Evolutionary conservation across 2,329 filamentous ascomycete genomes (phyloP).

Genomic region (Colletotrichum sp.): DNA sequence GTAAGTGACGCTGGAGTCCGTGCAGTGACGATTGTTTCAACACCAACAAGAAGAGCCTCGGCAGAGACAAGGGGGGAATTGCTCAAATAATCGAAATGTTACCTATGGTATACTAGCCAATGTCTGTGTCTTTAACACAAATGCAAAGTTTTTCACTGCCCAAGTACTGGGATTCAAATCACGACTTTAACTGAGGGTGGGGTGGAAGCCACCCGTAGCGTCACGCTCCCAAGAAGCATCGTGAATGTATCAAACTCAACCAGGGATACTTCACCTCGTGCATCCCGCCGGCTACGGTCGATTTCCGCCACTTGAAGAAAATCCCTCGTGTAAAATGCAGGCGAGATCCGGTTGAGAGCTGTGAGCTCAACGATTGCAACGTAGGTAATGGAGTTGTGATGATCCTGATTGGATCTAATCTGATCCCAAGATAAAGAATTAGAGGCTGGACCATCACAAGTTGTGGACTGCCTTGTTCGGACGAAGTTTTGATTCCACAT

Average conservation of each 20-base stretch:
- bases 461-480: not conserved
- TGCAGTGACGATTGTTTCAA: not conserved
- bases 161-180: not conserved
- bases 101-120: not conserved
- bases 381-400: not conserved
- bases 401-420: not conserved
- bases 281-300: not conserved
- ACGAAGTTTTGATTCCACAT: not conserved
- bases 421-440: not conserved
- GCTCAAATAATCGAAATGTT: not conserved
- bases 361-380: not conserved
- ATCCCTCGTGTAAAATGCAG: not conserved
- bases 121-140: not conserved
- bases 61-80: not conserved
- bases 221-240: not conserved
- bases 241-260: not conserved
- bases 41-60: not conserved
- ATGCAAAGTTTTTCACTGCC: not conserved
- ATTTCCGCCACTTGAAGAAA: not conserved
- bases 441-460: not conserved
- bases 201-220: not conserved
- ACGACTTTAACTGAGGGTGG: not conserved
- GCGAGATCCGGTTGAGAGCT: not conserved
- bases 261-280: not conserved
- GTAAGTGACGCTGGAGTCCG: not conserved